phyloP scores from a whole-genome alignment of 2,329 filamentous ascomycete genomes.

The Exophiala sp. region DNA sequence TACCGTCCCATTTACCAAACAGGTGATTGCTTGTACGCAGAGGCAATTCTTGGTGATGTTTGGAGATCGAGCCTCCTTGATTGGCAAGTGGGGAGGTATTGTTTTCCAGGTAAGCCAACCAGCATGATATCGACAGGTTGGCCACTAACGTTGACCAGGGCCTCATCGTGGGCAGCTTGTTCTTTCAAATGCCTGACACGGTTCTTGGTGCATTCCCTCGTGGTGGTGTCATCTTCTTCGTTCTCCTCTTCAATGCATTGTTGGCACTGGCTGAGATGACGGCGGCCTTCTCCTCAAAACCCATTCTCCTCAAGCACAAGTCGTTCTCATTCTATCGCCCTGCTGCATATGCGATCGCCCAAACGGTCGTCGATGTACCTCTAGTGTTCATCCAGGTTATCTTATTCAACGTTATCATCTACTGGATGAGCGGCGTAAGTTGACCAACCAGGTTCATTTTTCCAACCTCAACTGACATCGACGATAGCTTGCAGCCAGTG shows the following conservation, averaged over 20 bases:
- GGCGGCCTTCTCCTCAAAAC: constrained; percentile 55
- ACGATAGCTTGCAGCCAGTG: constrained; percentile 43
- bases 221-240: constrained; percentile 57
- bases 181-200: constrained; percentile 50
- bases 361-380: constrained; percentile 54
- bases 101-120: constrained; percentile 33
- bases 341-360: constrained; percentile 53
- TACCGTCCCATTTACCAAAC: constrained; percentile 47
- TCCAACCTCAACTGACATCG: not conserved
- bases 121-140: not conserved
- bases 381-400: constrained; percentile 53
- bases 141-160: constrained; percentile 28
- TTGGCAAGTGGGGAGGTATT: constrained; percentile 48
- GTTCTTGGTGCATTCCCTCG: constrained; percentile 53
- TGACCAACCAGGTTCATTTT: not conserved
- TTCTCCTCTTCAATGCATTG: constrained; percentile 58
- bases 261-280: constrained; percentile 57
- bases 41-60: constrained; percentile 49
- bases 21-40: constrained; percentile 52
- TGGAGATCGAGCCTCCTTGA: constrained; percentile 48
- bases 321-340: constrained; percentile 64
- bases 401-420: constrained; percentile 56
- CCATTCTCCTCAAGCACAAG: constrained; percentile 65
- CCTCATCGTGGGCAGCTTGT: constrained; percentile 46
- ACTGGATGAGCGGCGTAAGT: constrained; percentile 51